phyloP scores from a whole-genome alignment of 495 filamentous ascomycete genomes.

The Aspergillus cavernicola region DNA sequence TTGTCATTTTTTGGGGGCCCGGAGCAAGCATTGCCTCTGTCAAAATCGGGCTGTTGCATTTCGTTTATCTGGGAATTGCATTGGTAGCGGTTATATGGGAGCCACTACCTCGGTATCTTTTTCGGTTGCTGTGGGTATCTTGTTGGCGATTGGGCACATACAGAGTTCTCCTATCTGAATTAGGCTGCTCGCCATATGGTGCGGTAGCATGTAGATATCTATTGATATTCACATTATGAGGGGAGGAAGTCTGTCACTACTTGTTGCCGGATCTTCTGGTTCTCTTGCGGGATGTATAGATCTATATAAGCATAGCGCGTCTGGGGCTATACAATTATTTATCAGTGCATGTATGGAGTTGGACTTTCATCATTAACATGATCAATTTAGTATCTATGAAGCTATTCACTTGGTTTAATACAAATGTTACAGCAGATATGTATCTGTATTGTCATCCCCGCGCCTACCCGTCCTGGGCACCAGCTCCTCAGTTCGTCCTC shows the following conservation, averaged over 20 bases:
- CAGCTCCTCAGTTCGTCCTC: background rate
- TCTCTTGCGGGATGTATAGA: constrained; percentile 9
- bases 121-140: constrained; percentile 20
- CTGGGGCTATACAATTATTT: background rate
- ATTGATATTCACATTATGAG: constrained; percentile 8
- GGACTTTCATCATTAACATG: background rate
- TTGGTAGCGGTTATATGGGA: constrained; percentile 22
- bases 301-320: constrained; percentile 13
- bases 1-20: constrained; percentile 5
- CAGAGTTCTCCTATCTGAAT: constrained; percentile 13
- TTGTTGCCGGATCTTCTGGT: too few relatives aligned
- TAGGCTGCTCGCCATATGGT: background rate
- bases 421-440: background rate
- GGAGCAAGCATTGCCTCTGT: constrained; percentile 19
- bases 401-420: background rate
- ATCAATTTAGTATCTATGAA: background rate
- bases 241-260: background rate
- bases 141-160: constrained; percentile 8
- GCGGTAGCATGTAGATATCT: constrained; percentile 5
- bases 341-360: constrained; percentile 11
- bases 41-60: constrained; percentile 24
- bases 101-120: constrained; percentile 3
- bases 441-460: constrained; percentile 8
- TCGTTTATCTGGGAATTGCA: constrained; percentile 32
- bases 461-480: background rate